A percentile compares a stretch with the other conserved stretches of the same genome.
These are phyloP conservation scores for Pythium aquatile DNA, from an alignment of 352 stramenopile genomes.

Conservation along the genomic window DNA sequence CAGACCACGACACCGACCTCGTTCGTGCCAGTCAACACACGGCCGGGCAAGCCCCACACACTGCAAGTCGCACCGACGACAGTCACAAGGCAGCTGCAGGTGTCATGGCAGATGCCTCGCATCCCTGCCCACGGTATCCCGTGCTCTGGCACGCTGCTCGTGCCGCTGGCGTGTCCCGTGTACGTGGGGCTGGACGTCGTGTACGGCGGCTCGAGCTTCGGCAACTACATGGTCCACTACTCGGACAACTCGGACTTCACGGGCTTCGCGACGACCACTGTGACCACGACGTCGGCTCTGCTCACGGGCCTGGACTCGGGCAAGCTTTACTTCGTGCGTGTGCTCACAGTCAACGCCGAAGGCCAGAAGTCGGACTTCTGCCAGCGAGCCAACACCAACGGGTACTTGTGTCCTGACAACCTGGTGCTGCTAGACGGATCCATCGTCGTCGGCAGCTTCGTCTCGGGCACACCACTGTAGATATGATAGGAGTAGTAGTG, in stretches of 20 bases:
- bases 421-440: conserved; percentile 61
- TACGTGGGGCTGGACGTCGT: conserved; percentile 84
- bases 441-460: conserved; percentile 55
- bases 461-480: conserved; percentile 39
- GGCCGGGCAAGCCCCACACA: conserved; percentile 66
- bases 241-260: conserved; percentile 62
- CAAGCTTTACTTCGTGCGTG: conserved; percentile 78
- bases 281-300: conserved; percentile 57
- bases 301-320: conserved; percentile 64
- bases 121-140: conserved; percentile 68
- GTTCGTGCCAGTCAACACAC: conserved; percentile 49
- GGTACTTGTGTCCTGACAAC: conserved; percentile 72
- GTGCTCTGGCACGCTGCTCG: conserved; percentile 56
- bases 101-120: conserved; percentile 64
- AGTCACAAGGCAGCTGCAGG: conserved; percentile 36
- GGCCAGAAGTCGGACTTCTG: conserved; percentile 76
- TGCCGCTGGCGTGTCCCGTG: conserved; percentile 53
- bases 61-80: conserved; percentile 36
- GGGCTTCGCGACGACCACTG: conserved; percentile 64
- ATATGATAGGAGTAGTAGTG: conserved; percentile 4
- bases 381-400: conserved; percentile 43
- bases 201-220: conserved; percentile 86
- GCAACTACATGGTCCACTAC: conserved; percentile 95
- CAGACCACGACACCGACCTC: conserved; percentile 54
- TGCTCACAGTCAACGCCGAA: conserved; percentile 82